Base-by-base conservation (phyloP, 2,329 filamentous ascomycete genomes). In the Scedosporium boydii region DNA sequence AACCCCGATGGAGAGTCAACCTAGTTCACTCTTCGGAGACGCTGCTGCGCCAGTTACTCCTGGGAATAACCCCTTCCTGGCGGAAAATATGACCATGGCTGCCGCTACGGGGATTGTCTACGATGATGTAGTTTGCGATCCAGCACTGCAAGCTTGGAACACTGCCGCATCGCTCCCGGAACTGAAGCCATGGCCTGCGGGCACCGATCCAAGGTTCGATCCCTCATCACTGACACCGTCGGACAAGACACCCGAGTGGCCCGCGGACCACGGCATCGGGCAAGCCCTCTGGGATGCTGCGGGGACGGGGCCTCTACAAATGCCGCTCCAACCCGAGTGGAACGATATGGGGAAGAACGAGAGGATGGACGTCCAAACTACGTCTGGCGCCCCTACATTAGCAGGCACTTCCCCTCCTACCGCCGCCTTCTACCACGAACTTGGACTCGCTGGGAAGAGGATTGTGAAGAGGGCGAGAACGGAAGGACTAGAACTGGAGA, bases 71-170 rank as follows among this genome's bases (percentile, higher is more conserved):
- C 68, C 72, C 16, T 76, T 73, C 66, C 68, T 72, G 38, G 57
- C 70, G 4, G 67, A 69, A 3, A 66, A 70, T 14, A 65, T 70
- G 26, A 67, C 68, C 4, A 66, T 76, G 34, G 74, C 75, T 44
- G 64, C 75, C 41, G 69, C 70, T 7, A 69, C 65, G 62, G 67
- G 70, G 14, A 69, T 74, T 27, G 72, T 71, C 41, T 76, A 75
- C 64, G 74, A 76, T 62, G 70, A 70, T 64, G 64, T 69, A 4
- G 69, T 68, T 44, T 71, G 70, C 62, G 71, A 74, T 55, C 60
- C 69, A 9, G 66, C 67, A 55, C 69, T 77, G 1, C 72, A 74
- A 60, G 70, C 70, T 58, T 77, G 75, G 75, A 74, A 76, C 64
- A 74, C 76, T 10, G 7, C 29, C 2, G 6, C 29, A 68, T 66